Evolutionary conservation across 495 filamentous ascomycete species (phyloP), one percentile per base, ranked within the genome.

Genomic region (Xylaria nigripes): DNA sequence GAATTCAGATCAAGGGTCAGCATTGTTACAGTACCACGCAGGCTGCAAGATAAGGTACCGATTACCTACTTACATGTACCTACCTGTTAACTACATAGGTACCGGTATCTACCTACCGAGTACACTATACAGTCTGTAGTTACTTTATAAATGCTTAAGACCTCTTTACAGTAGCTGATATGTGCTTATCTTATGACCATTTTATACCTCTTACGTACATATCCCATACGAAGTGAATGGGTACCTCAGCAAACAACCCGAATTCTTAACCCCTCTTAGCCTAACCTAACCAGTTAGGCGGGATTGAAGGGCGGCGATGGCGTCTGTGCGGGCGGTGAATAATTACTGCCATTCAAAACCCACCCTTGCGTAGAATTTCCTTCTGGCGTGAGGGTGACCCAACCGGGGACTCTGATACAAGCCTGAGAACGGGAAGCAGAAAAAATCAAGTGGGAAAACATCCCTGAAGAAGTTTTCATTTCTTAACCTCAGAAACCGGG

Each of bases 311-410:
- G 32, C 32, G 32, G 51, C 43, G 44, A 34, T 45, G 44, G 30
- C 32, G 22, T 25, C 13, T 13, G 34, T 30, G 44, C 34, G 51
- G 51, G 51, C 51, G 51, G 51, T 54, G 51, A 54, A 48, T 12
- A 24, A 42, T 54, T 54, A 54, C 36, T 54, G 51, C 51, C 51
- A 25, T 18, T 43, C 50, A 24, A 48, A 55, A 41, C 40, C 54
- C 45, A 56, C 54, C 49, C 42, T 38, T 34, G 45, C 45, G 19
- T 55, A 16, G 53, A 55, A 55, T 55, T 55, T 55, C 53, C 53
- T 55, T 29, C 43, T 49, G 43, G 53, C 43, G 53, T 36, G 44
- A 48, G 24, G 27, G 45, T 2, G 46, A 50, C 24, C 44, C 25
- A 45, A 44, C 45, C 29, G 41, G 47, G n/a, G 34, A 41, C 54